Evolutionary conservation across 176 grass and related monocot genomes (phyloP).

Genomic region (Areca catechu): DNA sequence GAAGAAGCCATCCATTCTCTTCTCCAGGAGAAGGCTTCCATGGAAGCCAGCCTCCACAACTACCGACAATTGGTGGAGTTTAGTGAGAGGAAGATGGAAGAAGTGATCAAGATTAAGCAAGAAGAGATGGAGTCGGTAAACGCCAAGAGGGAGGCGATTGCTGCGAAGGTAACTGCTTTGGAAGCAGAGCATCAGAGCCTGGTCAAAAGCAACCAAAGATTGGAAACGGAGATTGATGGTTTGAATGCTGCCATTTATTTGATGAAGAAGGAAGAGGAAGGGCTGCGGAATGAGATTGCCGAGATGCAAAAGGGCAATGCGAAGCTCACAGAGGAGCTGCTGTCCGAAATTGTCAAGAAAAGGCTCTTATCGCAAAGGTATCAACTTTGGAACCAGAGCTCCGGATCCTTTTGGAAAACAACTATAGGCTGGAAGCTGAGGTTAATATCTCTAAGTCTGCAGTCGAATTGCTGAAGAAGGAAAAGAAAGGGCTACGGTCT

Average conservation of each 20-base stretch:
- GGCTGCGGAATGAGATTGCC: slow-evolving; percentile 12
- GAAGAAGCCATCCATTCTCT: slow-evolving; percentile 13
- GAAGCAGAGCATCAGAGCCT: slow-evolving; percentile 1
- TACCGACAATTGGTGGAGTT: slow-evolving; percentile 3
- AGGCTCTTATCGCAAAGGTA: slow-evolving; percentile 13
- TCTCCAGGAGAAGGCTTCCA: slow-evolving; percentile 13
- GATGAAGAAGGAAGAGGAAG: slow-evolving; percentile 23
- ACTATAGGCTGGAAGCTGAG: slow-evolving; percentile 26
- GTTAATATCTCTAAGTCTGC: slow-evolving; percentile 8
- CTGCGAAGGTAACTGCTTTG: slow-evolving; percentile 11
- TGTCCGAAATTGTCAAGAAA: slow-evolving; percentile 9
- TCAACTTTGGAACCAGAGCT: slow-evolving; percentile 13
- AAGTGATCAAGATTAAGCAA: slow-evolving; percentile 13
- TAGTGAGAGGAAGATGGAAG: slow-evolving; percentile 12
- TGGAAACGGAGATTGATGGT: slow-evolving; percentile 20
- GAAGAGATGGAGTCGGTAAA: slow-evolving; percentile 29
- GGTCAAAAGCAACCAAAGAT: slow-evolving; percentile 11
- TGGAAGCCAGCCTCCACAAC: slow-evolving; percentile 21
- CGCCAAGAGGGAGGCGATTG: slow-evolving; percentile 21
- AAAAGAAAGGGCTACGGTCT: slow-evolving; percentile 8
- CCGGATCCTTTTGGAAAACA: not conserved
- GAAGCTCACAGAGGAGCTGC: slow-evolving; percentile 18
- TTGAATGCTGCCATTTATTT: slow-evolving; percentile 24
- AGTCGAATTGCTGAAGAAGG: slow-evolving; percentile 23
- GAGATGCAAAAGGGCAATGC: slow-evolving; percentile 13